Conservation (phyloP, 495 filamentous ascomycete genomes). For the Ascobolus immersus region DNA sequence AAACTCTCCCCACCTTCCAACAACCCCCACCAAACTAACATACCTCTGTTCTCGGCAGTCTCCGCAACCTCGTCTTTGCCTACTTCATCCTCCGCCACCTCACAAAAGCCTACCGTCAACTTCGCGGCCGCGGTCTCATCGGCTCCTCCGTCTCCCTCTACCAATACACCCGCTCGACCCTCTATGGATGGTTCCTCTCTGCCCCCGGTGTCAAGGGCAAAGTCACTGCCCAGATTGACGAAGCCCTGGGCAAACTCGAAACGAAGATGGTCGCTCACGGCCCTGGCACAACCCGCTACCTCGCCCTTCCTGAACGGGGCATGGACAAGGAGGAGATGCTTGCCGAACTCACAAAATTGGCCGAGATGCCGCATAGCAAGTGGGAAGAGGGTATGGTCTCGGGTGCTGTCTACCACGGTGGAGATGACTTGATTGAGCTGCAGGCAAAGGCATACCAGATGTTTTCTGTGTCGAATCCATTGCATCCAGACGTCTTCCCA, state of each 20-base stretch:
- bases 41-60: too few relatives aligned
- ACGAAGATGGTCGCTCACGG: slow-evolving; percentile 52
- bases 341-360: slow-evolving; percentile 42
- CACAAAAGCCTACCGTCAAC: too few relatives aligned
- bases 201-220: slow-evolving; percentile 58
- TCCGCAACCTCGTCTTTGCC: too few relatives aligned
- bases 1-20: too few relatives aligned
- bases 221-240: slow-evolving; percentile 56
- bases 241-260: slow-evolving; percentile 50
- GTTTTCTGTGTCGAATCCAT: slow-evolving; percentile 93
- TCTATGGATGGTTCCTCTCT: slow-evolving; percentile 67
- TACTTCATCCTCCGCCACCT: too few relatives aligned
- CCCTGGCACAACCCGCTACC: slow-evolving; percentile 43
- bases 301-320: slow-evolving; percentile 60
- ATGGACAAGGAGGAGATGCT: slow-evolving; percentile 56
- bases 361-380: slow-evolving; percentile 67
- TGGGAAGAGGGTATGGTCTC: slow-evolving; percentile 94
- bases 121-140: slow-evolving; percentile 68
- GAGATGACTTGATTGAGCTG: slow-evolving; percentile 52
- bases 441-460: slow-evolving; percentile 78
- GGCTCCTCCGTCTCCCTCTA: slow-evolving; percentile 54
- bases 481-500: slow-evolving; percentile 96
- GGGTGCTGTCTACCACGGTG: slow-evolving; percentile 90
- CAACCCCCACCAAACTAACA: too few relatives aligned
- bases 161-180: slow-evolving; percentile 35